phyloP scores from a whole-genome alignment of 169 alveolate species.

The Cryptosporidium xiaoi region DNA sequence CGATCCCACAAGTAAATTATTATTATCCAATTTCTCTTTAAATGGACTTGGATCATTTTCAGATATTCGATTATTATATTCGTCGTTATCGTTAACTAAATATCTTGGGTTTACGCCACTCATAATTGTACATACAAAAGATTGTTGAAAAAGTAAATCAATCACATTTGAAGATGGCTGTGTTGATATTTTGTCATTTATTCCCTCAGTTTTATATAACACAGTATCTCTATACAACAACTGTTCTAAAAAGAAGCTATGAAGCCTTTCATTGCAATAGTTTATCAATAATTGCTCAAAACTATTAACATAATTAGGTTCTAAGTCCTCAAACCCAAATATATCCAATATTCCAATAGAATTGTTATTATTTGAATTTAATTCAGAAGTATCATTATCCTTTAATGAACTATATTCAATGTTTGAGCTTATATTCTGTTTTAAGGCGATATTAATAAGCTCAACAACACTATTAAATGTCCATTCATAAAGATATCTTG shows the following conservation, averaged over 20 bases:
- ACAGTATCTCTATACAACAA: conserved; percentile 85
- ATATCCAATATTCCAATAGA: conserved; percentile 86
- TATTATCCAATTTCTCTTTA: conserved; percentile 30
- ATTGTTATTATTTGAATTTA: not conserved
- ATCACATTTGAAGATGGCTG: conserved; percentile 44
- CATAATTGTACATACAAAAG: conserved; percentile 67
- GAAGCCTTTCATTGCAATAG: conserved; percentile 89
- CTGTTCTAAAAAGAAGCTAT: conserved; percentile 87
- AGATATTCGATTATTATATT: not conserved
- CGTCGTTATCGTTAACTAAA: not conserved
- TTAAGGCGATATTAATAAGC: conserved; percentile 78
- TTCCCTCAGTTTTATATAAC: conserved; percentile 80
- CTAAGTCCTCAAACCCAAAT: conserved; percentile 88
- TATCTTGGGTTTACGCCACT: conserved; percentile 67
- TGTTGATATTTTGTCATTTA: conserved; percentile 27
- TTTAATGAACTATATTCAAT: not conserved
- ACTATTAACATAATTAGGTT: conserved; percentile 81
- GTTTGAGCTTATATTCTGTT: conserved; percentile 2
- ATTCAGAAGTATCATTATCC: not conserved
- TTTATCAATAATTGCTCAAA: conserved; percentile 91
- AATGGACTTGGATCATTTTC: not conserved
- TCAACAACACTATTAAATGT: conserved; percentile 80
- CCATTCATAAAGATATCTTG: conserved; percentile 80
- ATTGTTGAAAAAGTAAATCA: conserved; percentile 65
- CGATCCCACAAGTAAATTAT: conserved; percentile 3